A percentile compares a stretch with the other conserved stretches of the same genome.
These are phyloP conservation scores for Deinandra increscens DNA, from an alignment of 129 eudicot species.

Conservation along the genomic window DNA sequence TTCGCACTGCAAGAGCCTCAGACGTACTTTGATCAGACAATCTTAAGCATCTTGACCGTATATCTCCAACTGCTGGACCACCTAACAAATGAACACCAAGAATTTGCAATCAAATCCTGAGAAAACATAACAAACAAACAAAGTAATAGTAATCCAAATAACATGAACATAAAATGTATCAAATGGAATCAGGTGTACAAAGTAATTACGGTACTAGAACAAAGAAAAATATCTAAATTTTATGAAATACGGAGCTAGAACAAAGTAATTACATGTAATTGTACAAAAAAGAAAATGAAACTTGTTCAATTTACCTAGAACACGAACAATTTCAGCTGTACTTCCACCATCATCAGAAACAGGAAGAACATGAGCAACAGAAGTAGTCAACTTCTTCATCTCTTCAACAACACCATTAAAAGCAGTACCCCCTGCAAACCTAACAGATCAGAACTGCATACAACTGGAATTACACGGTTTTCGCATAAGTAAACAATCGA, in stretches of 20 bases:
- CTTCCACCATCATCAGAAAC: constrained; percentile 99
- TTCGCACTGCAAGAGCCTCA: constrained; percentile 92
- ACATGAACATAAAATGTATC: no score
- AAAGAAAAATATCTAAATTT: no score
- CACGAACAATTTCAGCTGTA: constrained; percentile 98
- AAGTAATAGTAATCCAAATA: no score
- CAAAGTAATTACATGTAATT: no score
- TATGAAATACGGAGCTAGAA: no score
- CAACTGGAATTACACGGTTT: no score
- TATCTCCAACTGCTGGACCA: constrained; percentile 99
- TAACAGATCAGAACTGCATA: neutral
- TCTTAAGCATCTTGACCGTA: constrained; percentile 90
- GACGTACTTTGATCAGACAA: constrained; percentile 85
- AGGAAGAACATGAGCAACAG: constrained; percentile 94
- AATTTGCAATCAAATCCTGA: constrained; percentile 8
- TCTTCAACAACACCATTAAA: constrained; percentile 97
- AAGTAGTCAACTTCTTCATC: constrained; percentile 78
- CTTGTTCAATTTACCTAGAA: constrained; percentile 59
- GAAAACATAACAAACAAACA: neutral
- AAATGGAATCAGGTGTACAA: no score
- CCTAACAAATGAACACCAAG: constrained; percentile 47
- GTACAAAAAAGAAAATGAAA: neutral
- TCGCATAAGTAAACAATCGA: neutral
- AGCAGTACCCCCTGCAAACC: constrained; percentile 80
- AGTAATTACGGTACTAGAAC: no score